Conservation (phyloP, 2,329 filamentous ascomycete species). For the Xylariaceae sp. region DNA sequence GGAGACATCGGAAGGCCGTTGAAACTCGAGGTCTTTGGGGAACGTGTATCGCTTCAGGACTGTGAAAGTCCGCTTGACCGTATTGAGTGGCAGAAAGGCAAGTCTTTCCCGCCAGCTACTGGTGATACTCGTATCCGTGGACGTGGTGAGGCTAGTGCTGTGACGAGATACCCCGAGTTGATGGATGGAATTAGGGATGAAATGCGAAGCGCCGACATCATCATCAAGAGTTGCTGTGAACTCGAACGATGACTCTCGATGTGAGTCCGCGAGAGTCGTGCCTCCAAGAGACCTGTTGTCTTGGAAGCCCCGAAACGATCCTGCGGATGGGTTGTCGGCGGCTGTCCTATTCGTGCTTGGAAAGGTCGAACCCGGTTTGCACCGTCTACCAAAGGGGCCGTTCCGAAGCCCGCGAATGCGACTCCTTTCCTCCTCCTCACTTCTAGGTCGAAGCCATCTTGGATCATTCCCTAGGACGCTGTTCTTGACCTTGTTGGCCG, state of each 20-base stretch:
- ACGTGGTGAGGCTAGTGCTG: constrained; percentile 25
- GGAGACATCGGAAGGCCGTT: constrained; percentile 14
- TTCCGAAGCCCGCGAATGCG: constrained; percentile 39
- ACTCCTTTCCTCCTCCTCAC: constrained; percentile 45
- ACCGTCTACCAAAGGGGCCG: constrained; percentile 30
- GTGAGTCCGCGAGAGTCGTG: constrained; percentile 23
- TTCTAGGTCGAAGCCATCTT: constrained; percentile 50
- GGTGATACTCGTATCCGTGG: constrained; percentile 27
- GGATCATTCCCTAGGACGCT: constrained; percentile 53
- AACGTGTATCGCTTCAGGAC: constrained; percentile 30
- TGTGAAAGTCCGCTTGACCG: constrained; percentile 22
- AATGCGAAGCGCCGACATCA: constrained; percentile 1
- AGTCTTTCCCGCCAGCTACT: constrained; percentile 25
- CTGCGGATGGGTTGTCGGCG: not conserved
- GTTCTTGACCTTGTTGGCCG: constrained; percentile 54
- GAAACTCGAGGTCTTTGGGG: constrained; percentile 23
- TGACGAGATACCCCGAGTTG: constrained; percentile 19
- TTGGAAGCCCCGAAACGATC: constrained; percentile 15
- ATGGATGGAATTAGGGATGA: constrained; percentile 5
- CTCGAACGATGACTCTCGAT: constrained; percentile 23
- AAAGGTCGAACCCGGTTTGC: constrained; percentile 27
- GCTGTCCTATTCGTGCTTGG: constrained; percentile 17
- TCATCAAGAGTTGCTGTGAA: not conserved
- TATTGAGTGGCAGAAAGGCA: constrained; percentile 17
- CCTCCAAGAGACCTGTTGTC: constrained; percentile 22